Base-by-base conservation (phyloP, 371 early-diverging fungal species). In the Mucor mucedo region DNA sequence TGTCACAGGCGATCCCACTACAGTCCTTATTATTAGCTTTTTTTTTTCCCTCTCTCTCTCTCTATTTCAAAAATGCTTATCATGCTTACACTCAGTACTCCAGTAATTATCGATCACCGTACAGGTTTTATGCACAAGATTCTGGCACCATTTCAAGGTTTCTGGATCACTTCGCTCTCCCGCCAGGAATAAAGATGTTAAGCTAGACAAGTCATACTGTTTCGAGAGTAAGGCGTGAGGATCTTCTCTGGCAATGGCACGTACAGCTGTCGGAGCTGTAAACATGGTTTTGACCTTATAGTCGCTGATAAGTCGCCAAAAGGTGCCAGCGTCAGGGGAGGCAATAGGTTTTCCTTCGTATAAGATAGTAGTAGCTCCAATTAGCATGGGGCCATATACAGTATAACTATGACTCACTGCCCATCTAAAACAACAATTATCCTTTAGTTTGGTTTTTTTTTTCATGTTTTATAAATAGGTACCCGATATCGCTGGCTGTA, bases 241-340 rank as follows among this genome's bases (percentile, higher is more conserved):
- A 70, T 94, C 95, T 45, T 91, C 93, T 33, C 92, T 83, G 33
- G 91, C 88, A 68, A 97, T 82, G 16, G 93, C 92, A 47, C 96
- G 88, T 29, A 95, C 82, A 0, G 95, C 93, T 0, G 98, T 98
- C 1, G 98, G 98, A 1, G 98, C 97, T 4, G 96, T 95, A 68
- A 90, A 98, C 72, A 96, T 85, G 0, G 89, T 88, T 13, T 88
- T 91, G 59, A 88, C 90, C 32, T 84, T 83, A 74, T 91, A 87
- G 54, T 94, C 90, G n/a, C 87, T 75, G 45, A 95, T 76, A 3
- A 95, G 69, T 7, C 93, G 76, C 88, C 93, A 96, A 61, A 92
- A 90, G 0, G 92, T 84, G 27, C 86, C 89, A 1, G 93, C 88
- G 63, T 90, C 91, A 0, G 96, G 95, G 32, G 94, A 90, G 1